Percentiles rank a stretch among this genome's conserved stretches.
phyloP scores from a whole-genome alignment of 352 stramenopile genomes.

The Globisporangium polare region DNA sequence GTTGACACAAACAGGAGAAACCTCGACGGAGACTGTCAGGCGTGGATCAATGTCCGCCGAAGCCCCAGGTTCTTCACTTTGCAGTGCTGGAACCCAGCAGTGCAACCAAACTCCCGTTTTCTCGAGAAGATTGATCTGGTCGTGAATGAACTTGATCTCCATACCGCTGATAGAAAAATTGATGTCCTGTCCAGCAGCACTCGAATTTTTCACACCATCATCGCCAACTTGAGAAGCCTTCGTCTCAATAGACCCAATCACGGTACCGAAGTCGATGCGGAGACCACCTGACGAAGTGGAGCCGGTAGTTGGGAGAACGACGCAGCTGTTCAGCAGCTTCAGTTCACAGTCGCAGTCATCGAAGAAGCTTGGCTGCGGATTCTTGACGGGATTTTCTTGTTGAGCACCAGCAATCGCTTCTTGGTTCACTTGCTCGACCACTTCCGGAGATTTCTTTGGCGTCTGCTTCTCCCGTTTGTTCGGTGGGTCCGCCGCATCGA shows the following conservation, averaged over 20 bases:
- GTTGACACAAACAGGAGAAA: slow-evolving; percentile 18
- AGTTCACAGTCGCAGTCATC: slow-evolving; percentile 26
- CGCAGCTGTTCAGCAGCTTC: slow-evolving; percentile 16
- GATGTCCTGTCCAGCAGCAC: background rate
- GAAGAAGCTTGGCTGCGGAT: slow-evolving; percentile 3
- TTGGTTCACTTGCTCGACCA: background rate
- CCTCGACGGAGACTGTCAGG: slow-evolving; percentile 2
- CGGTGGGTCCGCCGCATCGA: slow-evolving; percentile 51
- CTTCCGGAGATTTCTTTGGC: background rate
- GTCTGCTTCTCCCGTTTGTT: slow-evolving; percentile 13
- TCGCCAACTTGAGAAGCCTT: background rate
- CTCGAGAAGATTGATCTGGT: slow-evolving; percentile 16
- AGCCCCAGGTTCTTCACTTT: background rate
- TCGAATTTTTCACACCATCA: background rate
- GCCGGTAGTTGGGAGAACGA: slow-evolving; percentile 13
- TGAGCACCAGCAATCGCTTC: background rate
- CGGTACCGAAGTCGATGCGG: slow-evolving; percentile 13
- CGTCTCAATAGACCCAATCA: slow-evolving; percentile 12
- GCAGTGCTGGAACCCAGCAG: slow-evolving; percentile 4
- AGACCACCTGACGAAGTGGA: slow-evolving; percentile 4
- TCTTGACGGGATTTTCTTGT: background rate
- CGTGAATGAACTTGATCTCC: slow-evolving; percentile 18
- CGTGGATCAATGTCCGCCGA: background rate
- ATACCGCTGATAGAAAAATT: slow-evolving; percentile 11
- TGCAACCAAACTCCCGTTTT: slow-evolving; percentile 6